A percentile compares a stretch with the other conserved stretches of the same genome.
Conservation (phyloP, 2,329 filamentous ascomycete genomes). For the Hawksworthiomyces lignivorus region DNA sequence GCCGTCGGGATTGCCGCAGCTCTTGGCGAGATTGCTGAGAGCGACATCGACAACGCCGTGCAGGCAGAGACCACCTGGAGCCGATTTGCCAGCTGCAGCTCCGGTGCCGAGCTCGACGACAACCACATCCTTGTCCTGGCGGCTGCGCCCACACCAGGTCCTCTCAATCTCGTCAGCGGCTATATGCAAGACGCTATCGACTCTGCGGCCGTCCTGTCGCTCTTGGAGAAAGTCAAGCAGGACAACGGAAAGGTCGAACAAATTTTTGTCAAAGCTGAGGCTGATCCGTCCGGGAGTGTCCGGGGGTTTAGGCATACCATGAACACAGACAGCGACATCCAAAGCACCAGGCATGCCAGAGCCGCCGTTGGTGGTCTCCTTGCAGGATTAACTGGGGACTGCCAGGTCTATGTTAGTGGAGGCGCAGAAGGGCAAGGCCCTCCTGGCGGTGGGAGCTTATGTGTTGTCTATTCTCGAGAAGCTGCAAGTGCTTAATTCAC, state of each 20-base stretch:
- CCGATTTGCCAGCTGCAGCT: constrained; percentile 23
- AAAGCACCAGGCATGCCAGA: constrained; percentile 24
- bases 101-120: constrained; percentile 25
- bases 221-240: constrained; percentile 15
- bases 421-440: constrained; percentile 26
- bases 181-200: constrained; percentile 24
- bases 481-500: too few relatives aligned
- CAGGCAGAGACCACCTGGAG: constrained; percentile 17
- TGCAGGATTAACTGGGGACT: constrained; percentile 21
- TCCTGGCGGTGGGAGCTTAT: constrained; percentile 22
- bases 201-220: constrained; percentile 13
- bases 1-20: constrained; percentile 23
- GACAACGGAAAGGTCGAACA: constrained; percentile 19
- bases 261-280: constrained; percentile 25
- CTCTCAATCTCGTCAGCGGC: constrained; percentile 15
- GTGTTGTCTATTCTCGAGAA: constrained; percentile 18
- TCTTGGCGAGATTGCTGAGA: constrained; percentile 17
- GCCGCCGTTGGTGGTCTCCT: constrained; percentile 24
- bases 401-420: constrained; percentile 23
- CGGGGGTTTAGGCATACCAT: constrained; percentile 23
- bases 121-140: constrained; percentile 25
- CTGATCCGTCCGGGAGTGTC: constrained; percentile 19
- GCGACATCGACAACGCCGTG: neutral
- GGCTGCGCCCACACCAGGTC: constrained; percentile 11
- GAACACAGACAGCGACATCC: constrained; percentile 20